Evolutionary conservation across 139 green algal genomes (phyloP).

Genomic region (Chlamydomonas schloesseri): DNA sequence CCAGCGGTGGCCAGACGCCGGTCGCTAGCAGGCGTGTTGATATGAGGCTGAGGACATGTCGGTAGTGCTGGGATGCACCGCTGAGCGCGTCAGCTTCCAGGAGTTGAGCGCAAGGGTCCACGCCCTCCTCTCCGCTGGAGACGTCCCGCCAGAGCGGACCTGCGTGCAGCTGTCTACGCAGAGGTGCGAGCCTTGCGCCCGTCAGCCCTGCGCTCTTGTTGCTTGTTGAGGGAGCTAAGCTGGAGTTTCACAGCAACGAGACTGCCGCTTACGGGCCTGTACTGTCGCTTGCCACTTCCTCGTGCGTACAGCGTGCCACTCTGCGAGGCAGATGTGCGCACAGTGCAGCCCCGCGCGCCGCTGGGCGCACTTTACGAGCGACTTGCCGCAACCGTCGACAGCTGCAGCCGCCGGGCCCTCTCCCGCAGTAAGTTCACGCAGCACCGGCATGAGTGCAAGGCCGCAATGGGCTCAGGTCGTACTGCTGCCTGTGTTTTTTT

Average conservation of each 20-base stretch:
- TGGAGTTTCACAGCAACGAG: too few relatives aligned
- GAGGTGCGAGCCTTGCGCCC: neutral
- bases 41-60: too few relatives aligned
- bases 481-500: too few relatives aligned
- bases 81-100: neutral
- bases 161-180: neutral
- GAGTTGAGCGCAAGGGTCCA: neutral
- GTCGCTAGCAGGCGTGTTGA: too few relatives aligned
- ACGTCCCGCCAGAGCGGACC: neutral
- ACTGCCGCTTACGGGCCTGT: too few relatives aligned
- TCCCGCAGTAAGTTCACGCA: neutral
- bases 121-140: neutral
- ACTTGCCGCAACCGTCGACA: neutral
- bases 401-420: neutral
- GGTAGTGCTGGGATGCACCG: neutral
- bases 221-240: too few relatives aligned
- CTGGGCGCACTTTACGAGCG: neutral
- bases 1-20: too few relatives aligned
- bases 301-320: neutral
- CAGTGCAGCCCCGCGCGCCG: neutral
- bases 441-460: too few relatives aligned
- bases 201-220: too few relatives aligned
- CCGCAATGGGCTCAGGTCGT: too few relatives aligned
- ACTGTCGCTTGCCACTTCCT: neutral
- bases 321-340: conserved; percentile 2